These are phyloP conservation scores for Xerocomus amazonicus DNA, from an alignment of 1,284 basidiomycete genomes.

Conservation along the genomic window DNA sequence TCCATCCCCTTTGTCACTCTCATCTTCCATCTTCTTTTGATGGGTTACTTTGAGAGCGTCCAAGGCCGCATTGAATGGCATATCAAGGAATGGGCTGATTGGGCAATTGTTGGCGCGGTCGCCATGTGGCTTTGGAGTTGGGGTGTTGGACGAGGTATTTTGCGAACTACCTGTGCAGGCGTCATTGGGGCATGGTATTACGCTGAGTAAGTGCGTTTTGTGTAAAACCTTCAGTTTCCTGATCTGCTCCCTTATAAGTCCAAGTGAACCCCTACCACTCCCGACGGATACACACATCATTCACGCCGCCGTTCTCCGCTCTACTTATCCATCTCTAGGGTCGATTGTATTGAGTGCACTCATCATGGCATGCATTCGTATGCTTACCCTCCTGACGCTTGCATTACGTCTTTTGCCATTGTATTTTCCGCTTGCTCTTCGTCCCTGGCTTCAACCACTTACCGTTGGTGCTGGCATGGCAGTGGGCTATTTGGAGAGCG, in stretches of 20 bases:
- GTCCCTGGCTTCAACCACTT: slow-evolving; percentile 41
- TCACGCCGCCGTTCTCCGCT: slow-evolving; percentile 74
- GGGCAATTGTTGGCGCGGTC: slow-evolving; percentile 70
- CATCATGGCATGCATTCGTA: slow-evolving; percentile 68
- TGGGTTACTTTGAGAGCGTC: slow-evolving; percentile 56
- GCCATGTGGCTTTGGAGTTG: slow-evolving; percentile 88
- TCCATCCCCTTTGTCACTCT: slow-evolving; percentile 86
- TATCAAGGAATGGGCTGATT: slow-evolving; percentile 75
- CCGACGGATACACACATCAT: slow-evolving; percentile 67
- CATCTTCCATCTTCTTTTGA: slow-evolving; percentile 75
- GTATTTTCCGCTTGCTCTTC: slow-evolving; percentile 45
- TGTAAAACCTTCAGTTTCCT: background rate
- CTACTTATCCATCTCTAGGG: slow-evolving; percentile 79
- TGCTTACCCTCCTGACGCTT: slow-evolving; percentile 46
- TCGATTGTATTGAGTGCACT: slow-evolving; percentile 75
- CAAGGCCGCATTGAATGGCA: slow-evolving; percentile 60
- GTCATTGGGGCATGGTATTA: slow-evolving; percentile 95
- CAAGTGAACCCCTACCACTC: slow-evolving; percentile 45
- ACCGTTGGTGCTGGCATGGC: slow-evolving; percentile 41
- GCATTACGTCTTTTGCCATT: slow-evolving; percentile 53
- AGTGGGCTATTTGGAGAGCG: slow-evolving; percentile 55
- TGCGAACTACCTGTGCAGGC: slow-evolving; percentile 75
- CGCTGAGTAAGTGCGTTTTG: slow-evolving; percentile 53
- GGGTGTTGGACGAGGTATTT: slow-evolving; percentile 80
- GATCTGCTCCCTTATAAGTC: slow-evolving; percentile 35